phyloP scores from a whole-genome alignment of 2,329 filamentous ascomycete species.

The Aureobasidium sp. region DNA sequence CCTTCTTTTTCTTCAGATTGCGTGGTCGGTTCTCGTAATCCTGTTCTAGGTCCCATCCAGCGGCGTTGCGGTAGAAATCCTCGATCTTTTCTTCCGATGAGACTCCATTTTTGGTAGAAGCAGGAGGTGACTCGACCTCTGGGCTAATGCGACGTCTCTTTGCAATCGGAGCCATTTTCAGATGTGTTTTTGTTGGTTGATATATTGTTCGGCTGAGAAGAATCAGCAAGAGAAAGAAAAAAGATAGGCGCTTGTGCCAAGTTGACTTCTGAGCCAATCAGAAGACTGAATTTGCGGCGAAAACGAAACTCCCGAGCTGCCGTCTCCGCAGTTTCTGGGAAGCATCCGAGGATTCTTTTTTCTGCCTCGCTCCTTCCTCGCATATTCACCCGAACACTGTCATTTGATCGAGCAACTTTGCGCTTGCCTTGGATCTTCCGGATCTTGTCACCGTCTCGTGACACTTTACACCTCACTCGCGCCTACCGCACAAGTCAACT shows the following conservation, averaged over 20 bases:
- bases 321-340: neutral
- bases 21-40: constrained; percentile 76
- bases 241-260: neutral
- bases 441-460: too few species aligned
- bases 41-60: constrained; percentile 85
- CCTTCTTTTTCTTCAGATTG: constrained; percentile 64
- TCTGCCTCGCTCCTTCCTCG: constrained; percentile 3
- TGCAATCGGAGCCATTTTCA: constrained; percentile 38
- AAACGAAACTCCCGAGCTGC: constrained; percentile 5
- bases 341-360: constrained; percentile 7
- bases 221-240: constrained; percentile 2
- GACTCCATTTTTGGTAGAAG: constrained; percentile 20
- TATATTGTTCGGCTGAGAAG: neutral
- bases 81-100: constrained; percentile 18
- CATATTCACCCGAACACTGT: neutral
- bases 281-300: constrained; percentile 2
- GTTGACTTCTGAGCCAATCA: neutral
- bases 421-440: neutral
- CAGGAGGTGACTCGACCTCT: constrained; percentile 27
- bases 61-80: constrained; percentile 49
- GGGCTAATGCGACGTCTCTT: constrained; percentile 47
- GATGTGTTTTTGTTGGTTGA: neutral
- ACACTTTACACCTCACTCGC: neutral
- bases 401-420: neutral
- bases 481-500: neutral